These are phyloP conservation scores for Penicillium freii DNA, from an alignment of 2,329 filamentous ascomycete species.

Conservation along the genomic window DNA sequence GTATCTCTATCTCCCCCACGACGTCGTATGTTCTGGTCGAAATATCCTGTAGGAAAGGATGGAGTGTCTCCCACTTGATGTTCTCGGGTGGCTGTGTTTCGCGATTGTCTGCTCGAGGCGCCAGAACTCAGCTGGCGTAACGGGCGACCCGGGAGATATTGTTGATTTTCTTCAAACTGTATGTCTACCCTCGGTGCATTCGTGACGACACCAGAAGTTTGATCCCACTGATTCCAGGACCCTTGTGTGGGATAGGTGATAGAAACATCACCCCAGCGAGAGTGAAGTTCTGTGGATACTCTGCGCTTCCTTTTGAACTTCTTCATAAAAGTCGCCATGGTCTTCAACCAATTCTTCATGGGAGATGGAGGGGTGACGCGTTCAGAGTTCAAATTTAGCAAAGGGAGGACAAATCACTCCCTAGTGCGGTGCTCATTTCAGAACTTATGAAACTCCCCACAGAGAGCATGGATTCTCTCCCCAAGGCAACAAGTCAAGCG, in stretches of 20 bases:
- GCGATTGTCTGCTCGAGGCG: neutral
- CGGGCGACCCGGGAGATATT: conserved; percentile 13
- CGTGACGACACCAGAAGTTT: conserved; percentile 20
- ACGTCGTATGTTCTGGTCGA: conserved; percentile 30
- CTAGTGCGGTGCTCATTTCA: conserved; percentile 21
- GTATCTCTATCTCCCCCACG: conserved; percentile 16
- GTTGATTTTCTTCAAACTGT: conserved; percentile 14
- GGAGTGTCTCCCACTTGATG: neutral
- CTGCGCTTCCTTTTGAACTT: conserved; percentile 36
- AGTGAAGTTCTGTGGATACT: conserved; percentile 38
- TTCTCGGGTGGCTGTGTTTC: neutral
- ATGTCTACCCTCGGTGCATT: conserved; percentile 7
- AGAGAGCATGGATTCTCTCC: conserved; percentile 3
- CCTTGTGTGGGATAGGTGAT: conserved; percentile 43
- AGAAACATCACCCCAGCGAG: conserved; percentile 42
- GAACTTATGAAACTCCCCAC: conserved; percentile 8
- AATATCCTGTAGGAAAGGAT: conserved; percentile 31
- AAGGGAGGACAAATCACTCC: conserved; percentile 21
- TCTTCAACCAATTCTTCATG: conserved; percentile 28
- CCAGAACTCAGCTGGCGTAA: neutral
- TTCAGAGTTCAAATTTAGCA: conserved; percentile 1
- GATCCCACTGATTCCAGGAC: conserved; percentile 44
- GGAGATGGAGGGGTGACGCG: neutral
- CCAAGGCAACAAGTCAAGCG: neutral
- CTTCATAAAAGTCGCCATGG: conserved; percentile 33